Conservation (phyloP, 331 rosid species). For the Acacia pycnantha region DNA sequence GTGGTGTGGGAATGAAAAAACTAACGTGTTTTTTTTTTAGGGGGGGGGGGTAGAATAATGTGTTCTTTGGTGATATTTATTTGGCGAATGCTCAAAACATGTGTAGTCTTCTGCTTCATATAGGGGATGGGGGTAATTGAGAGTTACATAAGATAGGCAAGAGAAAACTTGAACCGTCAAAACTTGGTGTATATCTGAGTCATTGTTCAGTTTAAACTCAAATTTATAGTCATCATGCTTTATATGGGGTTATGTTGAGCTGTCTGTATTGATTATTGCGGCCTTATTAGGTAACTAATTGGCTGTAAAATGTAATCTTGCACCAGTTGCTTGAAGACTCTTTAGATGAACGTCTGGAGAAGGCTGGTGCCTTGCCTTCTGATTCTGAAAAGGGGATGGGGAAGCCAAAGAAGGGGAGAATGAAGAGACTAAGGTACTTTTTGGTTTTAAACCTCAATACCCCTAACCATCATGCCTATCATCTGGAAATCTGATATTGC, state of each 20-base stretch:
- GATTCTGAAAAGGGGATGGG: slow-evolving; percentile 91
- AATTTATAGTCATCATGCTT: neutral
- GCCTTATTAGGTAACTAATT: slow-evolving; percentile 4
- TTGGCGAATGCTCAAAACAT: neutral
- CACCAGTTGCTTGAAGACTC: slow-evolving; percentile 89
- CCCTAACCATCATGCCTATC: neutral
- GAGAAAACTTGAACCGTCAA: neutral
- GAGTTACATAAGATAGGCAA: neutral
- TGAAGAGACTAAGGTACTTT: slow-evolving; percentile 79
- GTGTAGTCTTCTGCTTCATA: neutral
- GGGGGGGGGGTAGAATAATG: neutral
- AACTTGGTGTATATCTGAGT: neutral
- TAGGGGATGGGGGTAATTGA: neutral
- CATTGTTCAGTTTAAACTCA: neutral
- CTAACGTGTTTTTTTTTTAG: too few species aligned
- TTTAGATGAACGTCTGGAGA: slow-evolving; percentile 85
- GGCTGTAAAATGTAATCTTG: slow-evolving; percentile 26
- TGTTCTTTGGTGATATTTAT: neutral
- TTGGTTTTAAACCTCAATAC: neutral
- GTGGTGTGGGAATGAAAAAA: neutral
- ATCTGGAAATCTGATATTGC: neutral
- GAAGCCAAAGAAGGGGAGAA: slow-evolving; percentile 81
- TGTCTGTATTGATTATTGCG: neutral
- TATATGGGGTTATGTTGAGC: neutral
- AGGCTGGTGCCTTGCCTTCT: slow-evolving; percentile 66